phyloP scores from a whole-genome alignment of 2,329 filamentous ascomycete species.

The Diaporthe sp. region DNA sequence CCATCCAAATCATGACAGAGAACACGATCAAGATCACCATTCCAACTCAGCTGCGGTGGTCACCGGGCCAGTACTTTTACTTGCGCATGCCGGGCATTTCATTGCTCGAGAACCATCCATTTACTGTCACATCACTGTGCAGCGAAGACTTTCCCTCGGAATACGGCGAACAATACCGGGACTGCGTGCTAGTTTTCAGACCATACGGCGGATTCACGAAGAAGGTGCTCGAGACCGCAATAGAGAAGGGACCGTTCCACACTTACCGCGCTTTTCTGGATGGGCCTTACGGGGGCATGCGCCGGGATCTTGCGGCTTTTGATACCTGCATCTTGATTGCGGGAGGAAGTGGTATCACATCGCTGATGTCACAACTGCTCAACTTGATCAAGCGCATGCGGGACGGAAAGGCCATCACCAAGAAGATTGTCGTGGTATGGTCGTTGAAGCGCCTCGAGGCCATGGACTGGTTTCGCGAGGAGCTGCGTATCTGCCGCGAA shows the following conservation, averaged over 20 bases:
- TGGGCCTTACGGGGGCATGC: conserved; percentile 95
- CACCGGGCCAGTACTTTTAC: conserved; percentile 94
- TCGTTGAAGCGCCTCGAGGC: conserved; percentile 89
- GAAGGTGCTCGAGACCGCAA: conserved; percentile 82
- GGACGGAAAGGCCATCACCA: conserved; percentile 92
- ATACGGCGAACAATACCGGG: conserved; percentile 87
- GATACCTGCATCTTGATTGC: conserved; percentile 94
- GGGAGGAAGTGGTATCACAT: conserved; percentile 93
- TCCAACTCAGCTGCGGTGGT: conserved; percentile 92
- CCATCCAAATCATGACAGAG: conserved; percentile 88
- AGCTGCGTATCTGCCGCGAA: conserved; percentile 90
- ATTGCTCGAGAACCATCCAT: conserved; percentile 91
- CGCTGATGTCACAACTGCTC: conserved; percentile 88
- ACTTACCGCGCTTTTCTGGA: conserved; percentile 94
- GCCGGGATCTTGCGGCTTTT: conserved; percentile 87
- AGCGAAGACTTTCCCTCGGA: conserved; percentile 93
- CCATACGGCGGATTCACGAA: conserved; percentile 92
- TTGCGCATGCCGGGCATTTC: conserved; percentile 94
- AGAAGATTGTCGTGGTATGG: conserved; percentile 93
- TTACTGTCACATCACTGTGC: conserved; percentile 92
- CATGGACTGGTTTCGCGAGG: conserved; percentile 98
- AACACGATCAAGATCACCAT: conserved; percentile 97
- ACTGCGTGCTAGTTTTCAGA: conserved; percentile 91
- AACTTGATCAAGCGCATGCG: conserved; percentile 97
- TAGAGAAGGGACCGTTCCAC: conserved; percentile 88